These are phyloP conservation scores for Pythium angustatum DNA, from an alignment of 352 stramenopile genomes.

Conservation along the genomic window DNA sequence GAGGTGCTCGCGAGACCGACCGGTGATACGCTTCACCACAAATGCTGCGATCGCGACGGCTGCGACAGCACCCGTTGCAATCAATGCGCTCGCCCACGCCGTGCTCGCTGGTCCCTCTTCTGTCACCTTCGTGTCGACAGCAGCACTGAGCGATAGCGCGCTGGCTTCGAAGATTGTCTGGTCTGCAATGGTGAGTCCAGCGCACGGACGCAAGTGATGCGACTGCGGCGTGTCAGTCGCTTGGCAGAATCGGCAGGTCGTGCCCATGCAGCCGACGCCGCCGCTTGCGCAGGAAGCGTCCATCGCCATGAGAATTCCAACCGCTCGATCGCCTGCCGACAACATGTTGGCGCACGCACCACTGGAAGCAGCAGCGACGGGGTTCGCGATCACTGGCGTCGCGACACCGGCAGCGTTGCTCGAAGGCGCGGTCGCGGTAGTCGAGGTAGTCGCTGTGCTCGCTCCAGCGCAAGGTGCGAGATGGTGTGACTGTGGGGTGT, in stretches of 20 bases:
- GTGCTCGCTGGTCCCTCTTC: neutral
- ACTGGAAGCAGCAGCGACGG: neutral
- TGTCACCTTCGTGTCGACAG: neutral
- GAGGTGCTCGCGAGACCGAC: neutral
- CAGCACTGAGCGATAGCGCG: neutral
- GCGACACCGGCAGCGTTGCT: neutral
- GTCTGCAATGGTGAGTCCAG: neutral
- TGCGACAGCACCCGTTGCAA: neutral
- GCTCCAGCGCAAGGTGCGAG: slow-evolving; percentile 3
- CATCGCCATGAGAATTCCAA: neutral
- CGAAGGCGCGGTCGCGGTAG: neutral
- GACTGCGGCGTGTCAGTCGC: slow-evolving; percentile 11
- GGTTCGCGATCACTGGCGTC: neutral
- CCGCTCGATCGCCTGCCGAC: neutral
- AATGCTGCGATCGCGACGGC: neutral
- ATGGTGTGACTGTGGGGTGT: slow-evolving; percentile 13
- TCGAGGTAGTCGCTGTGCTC: neutral
- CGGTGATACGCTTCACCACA: neutral
- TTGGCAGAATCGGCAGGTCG: slow-evolving; percentile 19
- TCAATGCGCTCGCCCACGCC: neutral
- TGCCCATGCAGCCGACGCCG: slow-evolving; percentile 17
- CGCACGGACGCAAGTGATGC: slow-evolving; percentile 8
- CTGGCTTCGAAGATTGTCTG: neutral
- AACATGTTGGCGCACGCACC: slow-evolving; percentile 5
- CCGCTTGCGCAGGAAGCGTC: slow-evolving; percentile 18